Evolutionary conservation across 2,329 filamentous ascomycete species (phyloP).

Genomic region (Aaosphaeria pasadenensis): DNA sequence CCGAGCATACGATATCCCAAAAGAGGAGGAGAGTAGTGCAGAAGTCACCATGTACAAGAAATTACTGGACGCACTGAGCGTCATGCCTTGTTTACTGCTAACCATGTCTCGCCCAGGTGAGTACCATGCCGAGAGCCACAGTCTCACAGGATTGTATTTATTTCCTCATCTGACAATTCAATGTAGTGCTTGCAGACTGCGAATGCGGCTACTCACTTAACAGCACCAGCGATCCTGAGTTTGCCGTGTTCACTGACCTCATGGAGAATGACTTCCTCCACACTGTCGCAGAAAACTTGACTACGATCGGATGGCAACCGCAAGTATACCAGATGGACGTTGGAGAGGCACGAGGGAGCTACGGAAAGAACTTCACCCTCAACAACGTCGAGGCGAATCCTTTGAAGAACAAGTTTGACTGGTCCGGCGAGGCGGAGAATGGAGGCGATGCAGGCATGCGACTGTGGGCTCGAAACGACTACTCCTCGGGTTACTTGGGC

Average conservation of each 20-base stretch:
- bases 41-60: constrained; percentile 1
- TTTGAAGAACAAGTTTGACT: constrained; percentile 41
- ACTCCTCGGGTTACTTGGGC: constrained; percentile 52
- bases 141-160: neutral
- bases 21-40: too few species aligned
- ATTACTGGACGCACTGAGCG: constrained; percentile 15
- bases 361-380: constrained; percentile 61
- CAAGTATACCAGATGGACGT: constrained; percentile 66
- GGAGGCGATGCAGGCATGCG: constrained; percentile 41
- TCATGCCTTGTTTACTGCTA: constrained; percentile 27
- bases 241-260: constrained; percentile 63
- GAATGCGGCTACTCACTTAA: constrained; percentile 69
- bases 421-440: constrained; percentile 44
- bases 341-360: constrained; percentile 58
- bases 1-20: too few species aligned
- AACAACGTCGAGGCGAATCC: constrained; percentile 58
- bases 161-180: neutral
- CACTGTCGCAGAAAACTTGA: constrained; percentile 48
- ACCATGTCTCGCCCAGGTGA: constrained; percentile 28
- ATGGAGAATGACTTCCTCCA: constrained; percentile 71
- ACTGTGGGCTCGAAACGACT: constrained; percentile 36
- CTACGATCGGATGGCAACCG: constrained; percentile 55
- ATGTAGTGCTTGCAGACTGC: constrained; percentile 51
- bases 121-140: constrained; percentile 6
- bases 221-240: constrained; percentile 38